Evolutionary conservation across 2,329 filamentous ascomycete species (phyloP).

Genomic region (Calonectria hawksworthii): DNA sequence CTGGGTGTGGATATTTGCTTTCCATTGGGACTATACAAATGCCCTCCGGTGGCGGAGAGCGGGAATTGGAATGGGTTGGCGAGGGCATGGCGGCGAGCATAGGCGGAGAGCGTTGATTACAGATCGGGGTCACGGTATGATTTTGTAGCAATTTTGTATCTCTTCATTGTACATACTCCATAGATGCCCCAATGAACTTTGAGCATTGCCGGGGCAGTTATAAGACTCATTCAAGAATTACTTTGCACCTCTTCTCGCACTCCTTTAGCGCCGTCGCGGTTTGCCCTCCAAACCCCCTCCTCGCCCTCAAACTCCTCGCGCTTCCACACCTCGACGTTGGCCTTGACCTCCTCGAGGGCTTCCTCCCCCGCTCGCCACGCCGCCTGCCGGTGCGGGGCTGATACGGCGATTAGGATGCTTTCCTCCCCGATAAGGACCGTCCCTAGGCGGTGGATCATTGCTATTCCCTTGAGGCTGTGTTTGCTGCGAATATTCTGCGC

Average conservation of each 20-base stretch:
- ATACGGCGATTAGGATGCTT: slow-evolving; percentile 91
- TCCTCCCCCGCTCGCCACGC: slow-evolving; percentile 93
- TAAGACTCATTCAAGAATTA: not conserved
- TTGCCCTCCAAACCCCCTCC: slow-evolving; percentile 88
- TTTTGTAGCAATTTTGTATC: not conserved
- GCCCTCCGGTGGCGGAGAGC: not conserved
- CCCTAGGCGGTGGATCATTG: slow-evolving; percentile 88
- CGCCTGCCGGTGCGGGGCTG: slow-evolving; percentile 83
- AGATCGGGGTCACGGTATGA: not conserved
- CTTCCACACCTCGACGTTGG: slow-evolving; percentile 95
- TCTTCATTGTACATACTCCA: not conserved
- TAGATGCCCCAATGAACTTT: not conserved
- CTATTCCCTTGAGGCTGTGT: slow-evolving; percentile 79
- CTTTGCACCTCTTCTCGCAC: slow-evolving; percentile 54
- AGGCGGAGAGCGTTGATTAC: slow-evolving; percentile 1
- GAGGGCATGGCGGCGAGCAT: not conserved
- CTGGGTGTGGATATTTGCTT: not conserved
- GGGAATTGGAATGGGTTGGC: not conserved
- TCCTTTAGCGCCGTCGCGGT: slow-evolving; percentile 79
- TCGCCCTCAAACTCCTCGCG: slow-evolving; percentile 86
- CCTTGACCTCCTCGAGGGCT: slow-evolving; percentile 88
- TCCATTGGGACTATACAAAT: not conserved
- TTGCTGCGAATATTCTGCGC: slow-evolving; percentile 68
- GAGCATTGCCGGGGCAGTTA: not conserved
- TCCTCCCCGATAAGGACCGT: slow-evolving; percentile 92